Evolutionary conservation across 768 basidiomycete genomes (phyloP), one percentile per base, ranked within the genome.

Genomic region (Pilatotrama ljubarskyi): DNA sequence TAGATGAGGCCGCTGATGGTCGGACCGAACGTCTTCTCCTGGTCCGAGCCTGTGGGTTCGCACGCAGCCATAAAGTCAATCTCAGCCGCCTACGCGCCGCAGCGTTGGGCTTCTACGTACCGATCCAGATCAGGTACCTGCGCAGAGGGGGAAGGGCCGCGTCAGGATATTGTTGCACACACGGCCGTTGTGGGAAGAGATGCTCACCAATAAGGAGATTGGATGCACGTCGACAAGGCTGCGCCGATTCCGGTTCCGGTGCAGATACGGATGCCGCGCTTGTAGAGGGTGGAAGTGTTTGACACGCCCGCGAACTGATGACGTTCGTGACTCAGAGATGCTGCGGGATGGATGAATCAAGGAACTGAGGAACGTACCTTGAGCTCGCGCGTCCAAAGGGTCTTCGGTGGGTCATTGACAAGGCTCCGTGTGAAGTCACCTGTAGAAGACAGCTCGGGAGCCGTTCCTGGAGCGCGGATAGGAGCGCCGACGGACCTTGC

Each of bases 181-280:
- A 42, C 60, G 38, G 60, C 20, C 1, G 22, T 7, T n/a, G 36
- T 51, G 50, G 50, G 57, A 52, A 40, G 59, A 24, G 22, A 41
- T 52, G 67, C 78, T 70, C 59, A 88, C 88, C 87, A 89, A 73
- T 85, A 73, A 5, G 86, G 83, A 17, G 84, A 88, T 69, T 92
- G 87, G n/a, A 90, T 77, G 68, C 87, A 87, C 18, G 90, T 91
- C 18, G 89, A 85, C 40, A 92, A 80, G 3, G 88, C 88, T 40
- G 90, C 87, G 24, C 90, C 90, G 63, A 92, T 84, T 60, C 90
- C 90, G 11, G 90, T 91, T 37, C 90, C 90, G 0, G 90, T 92
- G 73, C 90, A 91, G 46, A 92, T 82, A 62, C 90, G 86, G 66
- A 92, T 87, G 18, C 90, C 90, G 55, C 88, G 84, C 64, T 80